Evolutionary conservation across 768 basidiomycete species (phyloP), one percentile per base, ranked within the genome.

Genomic region (Sarcomyxa edulis): DNA sequence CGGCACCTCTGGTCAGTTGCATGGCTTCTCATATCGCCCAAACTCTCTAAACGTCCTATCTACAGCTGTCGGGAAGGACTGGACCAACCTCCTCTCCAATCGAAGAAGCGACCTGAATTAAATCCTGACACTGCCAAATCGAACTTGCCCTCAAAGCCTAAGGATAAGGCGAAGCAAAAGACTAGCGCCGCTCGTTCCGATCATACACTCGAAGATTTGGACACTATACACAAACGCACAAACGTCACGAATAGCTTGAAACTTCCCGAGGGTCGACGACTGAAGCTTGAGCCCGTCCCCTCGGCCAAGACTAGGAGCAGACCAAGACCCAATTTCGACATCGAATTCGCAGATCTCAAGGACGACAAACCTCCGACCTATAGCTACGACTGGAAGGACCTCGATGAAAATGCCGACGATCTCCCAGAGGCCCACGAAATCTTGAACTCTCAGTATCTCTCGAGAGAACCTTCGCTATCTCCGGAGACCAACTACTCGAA

Each of bases 1-100:
- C 74, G 81, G 18, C 89, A 92, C 62, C 54, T 80, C 24, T 91
- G 89, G 89, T 87, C 46, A 46, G 65, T 44, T 28, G 35, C 47
- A 21, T 35, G 20, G 28, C 9, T 43, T 15, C n/a, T n/a, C n/a
- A n/a, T n/a, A n/a, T n/a, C n/a, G n/a, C n/a, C n/a, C n/a, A n/a
- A n/a, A n/a, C n/a, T n/a, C n/a, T n/a, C n/a, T n/a, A n/a, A n/a
- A n/a, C n/a, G n/a, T n/a, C n/a, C n/a, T n/a, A n/a, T n/a, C 19
- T 28, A n/a, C 46, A 92, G 88, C 53, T 90, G 88, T 49, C 73
- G 78, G 25, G 81, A 89, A 16, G 88, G 88, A 1, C 49, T 83
- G 9, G 47, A 56, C 10, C 76, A 72, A 36, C 78, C 79, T 18
- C 71, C 46, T 46, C 66, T 34, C 37, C 39, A 43, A 18, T 38